A percentile compares a stretch with the other conserved stretches of the same genome.
Conservation (phyloP, 257 asterid genomes). For the Forsythia viridissima region DNA sequence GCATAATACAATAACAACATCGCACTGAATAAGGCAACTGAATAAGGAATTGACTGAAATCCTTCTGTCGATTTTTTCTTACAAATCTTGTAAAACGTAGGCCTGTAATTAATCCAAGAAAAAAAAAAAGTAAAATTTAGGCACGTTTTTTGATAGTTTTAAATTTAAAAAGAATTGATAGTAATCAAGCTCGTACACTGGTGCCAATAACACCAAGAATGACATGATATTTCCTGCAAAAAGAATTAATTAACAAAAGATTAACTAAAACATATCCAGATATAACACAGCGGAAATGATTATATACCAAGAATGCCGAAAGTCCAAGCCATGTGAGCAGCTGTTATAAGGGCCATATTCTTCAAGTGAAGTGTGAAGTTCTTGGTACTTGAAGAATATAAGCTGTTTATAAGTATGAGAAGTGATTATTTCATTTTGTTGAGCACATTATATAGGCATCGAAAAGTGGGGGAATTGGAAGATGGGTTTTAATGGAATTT, state of each 20-base stretch:
- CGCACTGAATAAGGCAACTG: constrained; percentile 78
- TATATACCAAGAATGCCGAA: constrained; percentile 69
- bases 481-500: constrained; percentile 12
- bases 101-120: constrained; percentile 38
- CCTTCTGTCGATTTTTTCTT: constrained; percentile 76
- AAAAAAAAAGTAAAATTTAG: not conserved
- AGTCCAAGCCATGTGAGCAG: constrained; percentile 35
- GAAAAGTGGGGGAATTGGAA: constrained; percentile 19
- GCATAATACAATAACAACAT: constrained; percentile 79
- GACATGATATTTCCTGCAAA: constrained; percentile 67
- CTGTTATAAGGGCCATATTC: constrained; percentile 37
- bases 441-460: constrained; percentile 39
- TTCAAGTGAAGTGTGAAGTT: constrained; percentile 20
- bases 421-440: not conserved
- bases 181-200: constrained; percentile 44
- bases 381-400: constrained; percentile 26
- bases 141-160: not conserved
- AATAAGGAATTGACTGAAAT: constrained; percentile 71
- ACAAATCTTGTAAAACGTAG: constrained; percentile 60
- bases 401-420: constrained; percentile 9
- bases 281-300: no score
- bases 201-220: constrained; percentile 84
- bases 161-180: no score
- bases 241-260: not conserved
- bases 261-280: not conserved